Evolutionary conservation across 1,284 basidiomycete species (phyloP).

Genomic region (Sanghuangporus sanghuang): DNA sequence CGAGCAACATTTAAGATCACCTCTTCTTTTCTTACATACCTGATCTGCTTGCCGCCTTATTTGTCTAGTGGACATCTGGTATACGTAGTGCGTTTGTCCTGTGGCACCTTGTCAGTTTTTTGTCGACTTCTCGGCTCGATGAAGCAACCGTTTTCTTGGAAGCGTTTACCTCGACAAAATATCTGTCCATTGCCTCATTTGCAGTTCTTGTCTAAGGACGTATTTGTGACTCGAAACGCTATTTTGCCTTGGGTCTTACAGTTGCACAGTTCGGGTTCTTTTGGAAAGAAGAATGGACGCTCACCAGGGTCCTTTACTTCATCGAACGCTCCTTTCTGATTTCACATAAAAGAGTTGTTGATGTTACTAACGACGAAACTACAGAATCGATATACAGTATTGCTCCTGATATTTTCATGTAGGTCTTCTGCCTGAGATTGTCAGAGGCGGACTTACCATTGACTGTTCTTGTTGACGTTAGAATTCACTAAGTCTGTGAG

Average conservation of each 20-base stretch:
- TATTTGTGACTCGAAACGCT: not conserved
- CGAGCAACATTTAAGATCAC: too few species aligned
- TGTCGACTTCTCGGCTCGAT: not conserved
- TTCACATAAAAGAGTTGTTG: not conserved
- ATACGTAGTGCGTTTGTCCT: too few species aligned
- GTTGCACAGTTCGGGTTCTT: slow-evolving; percentile 12
- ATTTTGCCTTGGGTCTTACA: not conserved
- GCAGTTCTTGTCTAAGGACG: slow-evolving; percentile 17
- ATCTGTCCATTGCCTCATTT: slow-evolving; percentile 10
- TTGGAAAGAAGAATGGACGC: slow-evolving; percentile 12
- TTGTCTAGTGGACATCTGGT: too few species aligned
- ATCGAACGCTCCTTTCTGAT: not conserved
- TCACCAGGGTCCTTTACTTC: slow-evolving; percentile 16
- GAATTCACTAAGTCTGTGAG: slow-evolving; percentile 14
- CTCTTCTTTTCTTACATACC: too few species aligned
- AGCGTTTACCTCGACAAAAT: slow-evolving; percentile 4
- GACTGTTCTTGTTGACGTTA: not conserved
- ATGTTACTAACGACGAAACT: not conserved
- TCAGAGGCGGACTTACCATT: too few species aligned
- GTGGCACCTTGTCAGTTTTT: not conserved
- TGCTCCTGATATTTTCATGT: slow-evolving; percentile 15
- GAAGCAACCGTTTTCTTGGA: not conserved
- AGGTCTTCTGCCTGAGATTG: not conserved
- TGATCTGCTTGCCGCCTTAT: too few species aligned
- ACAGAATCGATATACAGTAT: slow-evolving; percentile 19